Conservation (phyloP, 768 basidiomycete genomes). For the Hirschioporus abietinus region DNA sequence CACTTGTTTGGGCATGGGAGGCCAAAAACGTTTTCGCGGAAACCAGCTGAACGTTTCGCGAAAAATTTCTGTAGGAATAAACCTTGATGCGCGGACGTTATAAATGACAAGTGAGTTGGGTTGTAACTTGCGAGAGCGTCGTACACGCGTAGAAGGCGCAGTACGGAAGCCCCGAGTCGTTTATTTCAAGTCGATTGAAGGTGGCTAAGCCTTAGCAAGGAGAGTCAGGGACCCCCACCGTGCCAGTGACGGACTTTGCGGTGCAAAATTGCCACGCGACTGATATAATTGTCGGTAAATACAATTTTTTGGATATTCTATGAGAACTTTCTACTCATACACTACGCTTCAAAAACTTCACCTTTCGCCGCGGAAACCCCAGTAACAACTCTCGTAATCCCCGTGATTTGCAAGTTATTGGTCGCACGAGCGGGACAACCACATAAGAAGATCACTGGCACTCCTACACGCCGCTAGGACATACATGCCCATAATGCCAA, state of each 20-base stretch:
- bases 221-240: not conserved
- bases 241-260: conserved; percentile 1
- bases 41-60: not conserved
- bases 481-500: too few species aligned
- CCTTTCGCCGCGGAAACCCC: not conserved
- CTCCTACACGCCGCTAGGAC: too few species aligned
- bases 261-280: not conserved
- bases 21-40: not conserved
- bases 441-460: not conserved
- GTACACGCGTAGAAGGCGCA: too few species aligned
- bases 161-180: too few species aligned
- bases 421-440: not conserved
- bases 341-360: not conserved
- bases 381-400: not conserved
- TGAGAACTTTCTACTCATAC: not conserved
- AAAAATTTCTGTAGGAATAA: not conserved
- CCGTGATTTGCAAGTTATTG: not conserved
- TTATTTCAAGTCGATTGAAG: too few species aligned
- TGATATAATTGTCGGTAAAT: not conserved
- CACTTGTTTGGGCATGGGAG: not conserved
- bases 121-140: not conserved
- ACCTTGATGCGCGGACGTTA: not conserved
- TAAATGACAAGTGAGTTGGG: not conserved
- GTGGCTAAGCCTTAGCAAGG: too few species aligned
- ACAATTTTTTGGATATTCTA: not conserved